Conservation (phyloP, 768 basidiomycete species). For the Amanita inopinata region DNA sequence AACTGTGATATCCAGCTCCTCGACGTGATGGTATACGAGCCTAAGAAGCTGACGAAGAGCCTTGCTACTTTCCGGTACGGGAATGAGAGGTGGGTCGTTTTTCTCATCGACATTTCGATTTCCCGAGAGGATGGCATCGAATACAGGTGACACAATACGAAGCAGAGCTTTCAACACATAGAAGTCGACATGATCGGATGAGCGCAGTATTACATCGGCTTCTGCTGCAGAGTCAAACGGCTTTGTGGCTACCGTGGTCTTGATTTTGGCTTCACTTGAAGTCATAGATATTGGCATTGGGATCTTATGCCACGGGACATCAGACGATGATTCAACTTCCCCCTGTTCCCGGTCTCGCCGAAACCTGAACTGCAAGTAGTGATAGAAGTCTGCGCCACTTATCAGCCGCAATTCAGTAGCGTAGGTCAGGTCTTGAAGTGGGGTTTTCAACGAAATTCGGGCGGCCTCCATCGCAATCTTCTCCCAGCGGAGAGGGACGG, state of each 20-base stretch:
- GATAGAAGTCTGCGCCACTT: background rate
- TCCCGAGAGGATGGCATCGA: slow-evolving; percentile 21
- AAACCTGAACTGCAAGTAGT: background rate
- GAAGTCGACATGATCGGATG: slow-evolving; percentile 23
- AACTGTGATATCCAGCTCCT: background rate
- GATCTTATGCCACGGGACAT: background rate
- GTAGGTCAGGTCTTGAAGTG: background rate
- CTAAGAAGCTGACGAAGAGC: background rate
- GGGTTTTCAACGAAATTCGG: background rate
- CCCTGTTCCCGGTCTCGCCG: background rate
- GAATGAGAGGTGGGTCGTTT: too few relatives aligned
- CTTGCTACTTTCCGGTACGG: too few relatives aligned
- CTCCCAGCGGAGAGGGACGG: background rate
- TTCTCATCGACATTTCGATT: too few relatives aligned
- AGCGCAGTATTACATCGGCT: slow-evolving; percentile 18
- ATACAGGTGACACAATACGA: slow-evolving; percentile 21
- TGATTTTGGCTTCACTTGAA: background rate
- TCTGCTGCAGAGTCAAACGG: slow-evolving; percentile 7
- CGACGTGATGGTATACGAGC: background rate
- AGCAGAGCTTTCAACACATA: slow-evolving; percentile 19
- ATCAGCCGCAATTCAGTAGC: background rate
- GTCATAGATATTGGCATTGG: background rate
- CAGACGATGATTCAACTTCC: background rate
- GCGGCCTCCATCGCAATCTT: background rate
- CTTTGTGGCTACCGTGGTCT: background rate